Evolutionary conservation across 179 eudicot species (phyloP).

Genomic region (Pouteria campechiana): DNA sequence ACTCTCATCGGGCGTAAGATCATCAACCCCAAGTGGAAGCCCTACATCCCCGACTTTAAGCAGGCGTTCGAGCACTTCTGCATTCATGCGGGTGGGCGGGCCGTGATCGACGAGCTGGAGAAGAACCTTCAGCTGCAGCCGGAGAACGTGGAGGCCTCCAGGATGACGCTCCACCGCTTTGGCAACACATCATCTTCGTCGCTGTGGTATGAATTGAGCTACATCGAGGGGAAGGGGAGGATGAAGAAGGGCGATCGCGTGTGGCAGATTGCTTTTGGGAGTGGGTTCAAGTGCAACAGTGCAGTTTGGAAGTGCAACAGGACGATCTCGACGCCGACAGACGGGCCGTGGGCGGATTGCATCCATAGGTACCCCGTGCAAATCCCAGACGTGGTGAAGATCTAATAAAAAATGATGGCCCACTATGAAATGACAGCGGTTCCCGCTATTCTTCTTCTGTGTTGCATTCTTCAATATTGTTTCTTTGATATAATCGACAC

Average conservation of each 20-base stretch:
- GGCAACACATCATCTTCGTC: slow-evolving; percentile 81
- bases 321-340: slow-evolving; percentile 20
- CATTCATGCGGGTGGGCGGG: slow-evolving; percentile 78
- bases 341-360: slow-evolving; percentile 61
- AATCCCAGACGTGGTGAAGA: slow-evolving; percentile 61
- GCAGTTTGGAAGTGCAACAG: slow-evolving; percentile 67
- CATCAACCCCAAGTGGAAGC: slow-evolving; percentile 58
- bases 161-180: slow-evolving; percentile 66
- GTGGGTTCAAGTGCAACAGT: slow-evolving; percentile 80
- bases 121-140: slow-evolving; percentile 48
- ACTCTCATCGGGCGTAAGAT: slow-evolving; percentile 54
- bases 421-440: not conserved
- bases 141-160: slow-evolving; percentile 65
- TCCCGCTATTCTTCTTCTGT: not conserved
- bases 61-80: slow-evolving; percentile 75
- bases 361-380: slow-evolving; percentile 60
- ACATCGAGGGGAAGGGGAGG: slow-evolving; percentile 64
- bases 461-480: too few species aligned
- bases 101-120: slow-evolving; percentile 74
- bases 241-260: slow-evolving; percentile 64
- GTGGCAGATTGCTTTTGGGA: slow-evolving; percentile 84
- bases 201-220: slow-evolving; percentile 62
- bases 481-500: too few species aligned
- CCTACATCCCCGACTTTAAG: slow-evolving; percentile 69
- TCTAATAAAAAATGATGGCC: slow-evolving; percentile 9